phyloP scores from a whole-genome alignment of 73 alveolate genomes.

The Strombidium stylifer region DNA sequence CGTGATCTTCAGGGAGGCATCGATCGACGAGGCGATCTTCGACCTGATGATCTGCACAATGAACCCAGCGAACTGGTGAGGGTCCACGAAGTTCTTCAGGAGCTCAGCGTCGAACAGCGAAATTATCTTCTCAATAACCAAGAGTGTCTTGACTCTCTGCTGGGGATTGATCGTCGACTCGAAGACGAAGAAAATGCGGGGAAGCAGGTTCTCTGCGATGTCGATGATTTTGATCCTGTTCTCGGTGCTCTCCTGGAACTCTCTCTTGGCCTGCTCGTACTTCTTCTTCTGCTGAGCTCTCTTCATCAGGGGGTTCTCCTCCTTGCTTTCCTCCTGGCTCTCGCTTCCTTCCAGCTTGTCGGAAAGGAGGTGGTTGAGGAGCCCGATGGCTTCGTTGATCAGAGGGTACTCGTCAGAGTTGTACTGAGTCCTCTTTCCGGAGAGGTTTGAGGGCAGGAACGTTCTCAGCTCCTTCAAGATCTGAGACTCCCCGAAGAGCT shows the following conservation, averaged over 20 bases:
- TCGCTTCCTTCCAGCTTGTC: background rate
- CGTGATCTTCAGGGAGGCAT: conserved; percentile 33
- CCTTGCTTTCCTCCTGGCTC: background rate
- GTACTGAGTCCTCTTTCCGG: background rate
- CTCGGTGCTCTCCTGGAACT: background rate
- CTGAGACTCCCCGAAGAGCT: conserved; percentile 3
- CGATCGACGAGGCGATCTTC: conserved; percentile 19
- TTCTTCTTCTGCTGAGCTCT: background rate
- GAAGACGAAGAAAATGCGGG: conserved; percentile 40
- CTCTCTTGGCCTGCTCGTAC: background rate
- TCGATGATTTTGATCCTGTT: conserved; percentile 2
- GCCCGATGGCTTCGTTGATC: background rate
- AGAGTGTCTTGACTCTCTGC: conserved; percentile 25
- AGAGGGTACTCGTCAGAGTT: conserved; percentile 22
- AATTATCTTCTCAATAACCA: conserved; percentile 38
- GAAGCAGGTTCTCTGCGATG: conserved; percentile 49
- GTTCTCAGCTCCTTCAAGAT: conserved; percentile 2
- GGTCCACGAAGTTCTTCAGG: conserved; percentile 38
- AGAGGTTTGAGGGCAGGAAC: conserved; percentile 15
- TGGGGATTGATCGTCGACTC: conserved; percentile 20
- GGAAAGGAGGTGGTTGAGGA: background rate
- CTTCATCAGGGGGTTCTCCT: background rate
- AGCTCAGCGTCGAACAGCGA: conserved; percentile 36
- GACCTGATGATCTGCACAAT: conserved; percentile 6
- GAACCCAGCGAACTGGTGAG: conserved; percentile 38